A percentile compares a stretch with the other conserved stretches of the same genome.
Evolutionary conservation across 257 asterid species (phyloP).

Genomic region (Verbena officinalis): DNA sequence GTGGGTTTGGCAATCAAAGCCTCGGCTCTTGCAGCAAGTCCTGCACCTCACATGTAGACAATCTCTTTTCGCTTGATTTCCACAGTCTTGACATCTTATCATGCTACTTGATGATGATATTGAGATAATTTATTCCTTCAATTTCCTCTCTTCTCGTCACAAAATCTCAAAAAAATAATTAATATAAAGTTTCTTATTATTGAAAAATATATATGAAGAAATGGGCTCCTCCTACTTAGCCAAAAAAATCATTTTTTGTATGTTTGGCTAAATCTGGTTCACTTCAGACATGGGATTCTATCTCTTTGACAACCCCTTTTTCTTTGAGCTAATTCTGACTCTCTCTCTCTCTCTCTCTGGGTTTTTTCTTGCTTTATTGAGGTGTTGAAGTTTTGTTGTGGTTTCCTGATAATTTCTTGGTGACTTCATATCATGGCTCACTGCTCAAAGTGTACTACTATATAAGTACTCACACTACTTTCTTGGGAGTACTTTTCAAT

Average conservation of each 20-base stretch:
- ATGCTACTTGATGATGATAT: conserved; percentile 23
- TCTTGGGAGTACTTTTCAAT: conserved; percentile 20
- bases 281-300: neutral
- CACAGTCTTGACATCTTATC: conserved; percentile 54
- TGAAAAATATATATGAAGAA: neutral
- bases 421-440: conserved; percentile 42
- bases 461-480: no score
- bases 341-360: no score
- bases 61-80: conserved; percentile 63
- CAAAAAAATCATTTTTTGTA: neutral
- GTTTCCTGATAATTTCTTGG: conserved; percentile 28
- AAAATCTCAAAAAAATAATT: neutral
- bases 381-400: conserved; percentile 14
- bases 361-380: neutral
- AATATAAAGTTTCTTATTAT: neutral
- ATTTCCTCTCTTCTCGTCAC: conserved; percentile 21
- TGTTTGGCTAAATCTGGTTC: neutral
- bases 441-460: conserved; percentile 35
- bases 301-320: no score
- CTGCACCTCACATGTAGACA: conserved; percentile 50
- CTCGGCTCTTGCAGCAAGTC: conserved; percentile 60
- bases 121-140: neutral
- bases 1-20: conserved; percentile 58
- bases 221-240: neutral
- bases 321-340: no score